phyloP scores from a whole-genome alignment of 2,329 filamentous ascomycete species.

The Neopestalotiopsis sp. region DNA sequence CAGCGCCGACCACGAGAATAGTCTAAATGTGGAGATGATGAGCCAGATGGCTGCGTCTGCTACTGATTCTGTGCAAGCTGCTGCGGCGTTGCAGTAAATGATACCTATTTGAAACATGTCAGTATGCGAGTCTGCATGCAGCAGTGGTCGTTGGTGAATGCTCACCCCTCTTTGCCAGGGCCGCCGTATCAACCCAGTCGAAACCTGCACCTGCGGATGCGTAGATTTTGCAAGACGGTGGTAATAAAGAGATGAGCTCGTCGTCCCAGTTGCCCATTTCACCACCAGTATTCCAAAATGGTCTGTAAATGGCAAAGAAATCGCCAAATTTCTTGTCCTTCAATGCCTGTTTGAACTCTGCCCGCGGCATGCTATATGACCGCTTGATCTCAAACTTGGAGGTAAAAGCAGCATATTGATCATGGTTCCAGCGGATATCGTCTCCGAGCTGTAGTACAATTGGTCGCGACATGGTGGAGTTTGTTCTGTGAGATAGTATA shows the following conservation, averaged over 20 bases:
- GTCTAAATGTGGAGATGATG: slow-evolving; percentile 17
- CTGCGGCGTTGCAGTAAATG: slow-evolving; percentile 19
- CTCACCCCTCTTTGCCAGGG: slow-evolving; percentile 16
- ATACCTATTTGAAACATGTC: not conserved
- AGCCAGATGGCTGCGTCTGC: slow-evolving; percentile 19
- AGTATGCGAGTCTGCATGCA: not conserved
- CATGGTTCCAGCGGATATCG: slow-evolving; percentile 27
- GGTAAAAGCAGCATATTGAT: slow-evolving; percentile 24
- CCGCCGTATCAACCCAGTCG: slow-evolving; percentile 18
- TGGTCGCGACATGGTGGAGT: slow-evolving; percentile 19
- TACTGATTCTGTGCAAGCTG: slow-evolving; percentile 19
- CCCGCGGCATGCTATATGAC: slow-evolving; percentile 26
- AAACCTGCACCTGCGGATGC: slow-evolving; percentile 17
- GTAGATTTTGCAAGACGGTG: slow-evolving; percentile 18
- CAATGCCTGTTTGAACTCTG: slow-evolving; percentile 24
- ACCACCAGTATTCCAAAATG: slow-evolving; percentile 19
- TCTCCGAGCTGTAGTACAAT: slow-evolving; percentile 28
- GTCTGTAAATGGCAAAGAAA: slow-evolving; percentile 18
- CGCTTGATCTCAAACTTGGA: slow-evolving; percentile 24
- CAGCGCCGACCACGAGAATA: slow-evolving; percentile 19
- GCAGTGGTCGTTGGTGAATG: not conserved
- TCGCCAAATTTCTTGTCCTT: slow-evolving; percentile 20
- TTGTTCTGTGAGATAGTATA: not conserved
- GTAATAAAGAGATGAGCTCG: slow-evolving; percentile 18
- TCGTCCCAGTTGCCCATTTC: slow-evolving; percentile 21